Conservation (phyloP, 495 filamentous ascomycete species). For the Xylaria venustula region DNA sequence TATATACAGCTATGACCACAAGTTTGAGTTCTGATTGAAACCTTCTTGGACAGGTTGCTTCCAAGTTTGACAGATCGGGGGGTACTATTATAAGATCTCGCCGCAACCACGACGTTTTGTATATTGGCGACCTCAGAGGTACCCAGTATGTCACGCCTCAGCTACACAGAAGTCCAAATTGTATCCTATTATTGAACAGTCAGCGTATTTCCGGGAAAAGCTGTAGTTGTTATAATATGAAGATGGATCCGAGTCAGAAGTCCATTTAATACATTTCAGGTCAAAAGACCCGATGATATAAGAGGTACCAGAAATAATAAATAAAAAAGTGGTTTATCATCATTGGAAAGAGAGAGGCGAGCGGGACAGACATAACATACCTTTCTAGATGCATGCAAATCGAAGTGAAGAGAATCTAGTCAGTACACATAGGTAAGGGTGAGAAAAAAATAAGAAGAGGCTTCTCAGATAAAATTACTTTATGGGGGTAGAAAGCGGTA, state of each 20-base stretch:
- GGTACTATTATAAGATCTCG: too few relatives aligned
- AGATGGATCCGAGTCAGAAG: constrained; percentile 47
- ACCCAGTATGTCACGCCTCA: too few relatives aligned
- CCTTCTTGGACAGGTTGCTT: too few relatives aligned
- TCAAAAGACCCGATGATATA: constrained; percentile 54
- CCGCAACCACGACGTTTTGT: too few relatives aligned
- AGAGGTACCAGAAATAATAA: constrained; percentile 64
- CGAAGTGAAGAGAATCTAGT: too few relatives aligned
- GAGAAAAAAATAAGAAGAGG: constrained; percentile 4
- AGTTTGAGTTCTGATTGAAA: too few relatives aligned
- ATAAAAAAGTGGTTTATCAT: constrained; percentile 46
- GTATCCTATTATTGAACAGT: not conserved
- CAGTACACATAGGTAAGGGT: too few relatives aligned
- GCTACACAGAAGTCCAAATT: too few relatives aligned
- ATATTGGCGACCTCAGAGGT: too few relatives aligned
- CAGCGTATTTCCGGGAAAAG: not conserved
- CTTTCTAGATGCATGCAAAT: not conserved
- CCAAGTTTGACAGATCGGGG: too few relatives aligned
- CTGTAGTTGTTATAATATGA: not conserved
- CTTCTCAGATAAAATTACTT: constrained; percentile 15
- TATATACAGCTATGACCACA: too few relatives aligned
- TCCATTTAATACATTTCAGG: constrained; percentile 58
- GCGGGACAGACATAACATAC: constrained; percentile 8
- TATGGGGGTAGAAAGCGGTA: constrained; percentile 9
- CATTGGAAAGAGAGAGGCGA: constrained; percentile 30